A percentile compares a stretch with the other conserved stretches of the same genome.
phyloP scores from a whole-genome alignment of 768 basidiomycete species.

The Rhizopogon vesiculosus region DNA sequence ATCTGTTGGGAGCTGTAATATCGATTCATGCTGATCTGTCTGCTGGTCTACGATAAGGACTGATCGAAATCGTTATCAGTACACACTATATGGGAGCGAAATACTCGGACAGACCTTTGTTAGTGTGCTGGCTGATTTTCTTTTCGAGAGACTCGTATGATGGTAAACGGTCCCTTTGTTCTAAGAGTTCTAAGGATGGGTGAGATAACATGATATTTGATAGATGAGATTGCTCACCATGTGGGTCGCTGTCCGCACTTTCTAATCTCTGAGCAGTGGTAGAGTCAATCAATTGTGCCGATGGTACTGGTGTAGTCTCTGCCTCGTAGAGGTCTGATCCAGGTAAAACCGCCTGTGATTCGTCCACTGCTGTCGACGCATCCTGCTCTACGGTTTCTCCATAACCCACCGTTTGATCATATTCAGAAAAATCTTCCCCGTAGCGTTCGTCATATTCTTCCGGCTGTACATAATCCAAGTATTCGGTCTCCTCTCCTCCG shows the following conservation, averaged over 20 bases:
- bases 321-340: slow-evolving; percentile 11
- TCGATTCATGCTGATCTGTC: background rate
- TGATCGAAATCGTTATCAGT: background rate
- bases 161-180: background rate
- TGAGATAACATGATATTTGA: background rate
- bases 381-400: slow-evolving; percentile 18
- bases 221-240: background rate
- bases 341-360: slow-evolving; percentile 8
- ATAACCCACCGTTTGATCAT: slow-evolving; percentile 14
- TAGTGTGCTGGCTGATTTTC: background rate
- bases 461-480: slow-evolving; percentile 25
- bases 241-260: background rate
- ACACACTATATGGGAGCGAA: background rate
- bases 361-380: slow-evolving; percentile 14
- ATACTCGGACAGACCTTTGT: background rate
- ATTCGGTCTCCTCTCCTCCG: slow-evolving; percentile 29
- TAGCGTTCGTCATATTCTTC: slow-evolving; percentile 33
- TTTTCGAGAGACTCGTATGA: background rate
- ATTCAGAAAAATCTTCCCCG: slow-evolving; percentile 30
- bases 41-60: background rate
- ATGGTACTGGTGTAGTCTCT: slow-evolving; percentile 11
- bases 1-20: slow-evolving; percentile 9
- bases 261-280: background rate
- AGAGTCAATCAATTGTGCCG: slow-evolving; percentile 4
- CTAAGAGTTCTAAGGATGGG: background rate